Evolutionary conservation across 2,329 filamentous ascomycete species (phyloP).

Genomic region (Phyllosticta citribraziliensis): DNA sequence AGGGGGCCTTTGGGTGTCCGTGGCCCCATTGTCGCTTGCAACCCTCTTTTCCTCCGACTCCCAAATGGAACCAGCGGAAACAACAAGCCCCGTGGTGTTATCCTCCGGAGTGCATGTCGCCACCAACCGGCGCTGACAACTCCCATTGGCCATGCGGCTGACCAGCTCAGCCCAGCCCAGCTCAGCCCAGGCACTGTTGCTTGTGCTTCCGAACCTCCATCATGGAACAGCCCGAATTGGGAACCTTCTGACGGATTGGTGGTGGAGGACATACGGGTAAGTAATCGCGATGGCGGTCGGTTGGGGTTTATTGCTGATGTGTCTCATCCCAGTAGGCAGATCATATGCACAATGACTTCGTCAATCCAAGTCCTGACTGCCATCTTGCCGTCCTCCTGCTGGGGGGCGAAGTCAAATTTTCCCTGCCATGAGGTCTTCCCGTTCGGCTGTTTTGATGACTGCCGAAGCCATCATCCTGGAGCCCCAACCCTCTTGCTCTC

Average conservation of each 20-base stretch:
- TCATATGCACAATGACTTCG: not conserved
- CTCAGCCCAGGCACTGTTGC: not conserved
- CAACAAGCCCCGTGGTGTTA: not conserved
- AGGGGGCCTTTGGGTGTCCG: not conserved
- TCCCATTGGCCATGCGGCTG: not conserved
- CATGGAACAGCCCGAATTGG: not conserved
- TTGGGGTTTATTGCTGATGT: not conserved
- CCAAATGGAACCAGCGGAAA: not conserved
- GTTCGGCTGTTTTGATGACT: not conserved
- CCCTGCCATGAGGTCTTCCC: not conserved
- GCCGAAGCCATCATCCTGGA: not conserved
- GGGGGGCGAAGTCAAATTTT: not conserved
- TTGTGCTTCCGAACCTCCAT: not conserved
- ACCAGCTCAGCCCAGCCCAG: not conserved
- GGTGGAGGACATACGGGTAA: not conserved
- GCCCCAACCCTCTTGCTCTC: not conserved
- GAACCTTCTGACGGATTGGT: not conserved
- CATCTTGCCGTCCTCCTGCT: not conserved
- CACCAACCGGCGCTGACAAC: not conserved
- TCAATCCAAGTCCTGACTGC: not conserved
- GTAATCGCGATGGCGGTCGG: not conserved
- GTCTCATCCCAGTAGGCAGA: not conserved
- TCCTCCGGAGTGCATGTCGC: not conserved
- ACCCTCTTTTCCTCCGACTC: not conserved
- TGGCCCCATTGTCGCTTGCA: not conserved